Evolutionary conservation across 1,284 basidiomycete species (phyloP), one percentile per base, ranked within the genome.

Genomic region (Boletus mariae): DNA sequence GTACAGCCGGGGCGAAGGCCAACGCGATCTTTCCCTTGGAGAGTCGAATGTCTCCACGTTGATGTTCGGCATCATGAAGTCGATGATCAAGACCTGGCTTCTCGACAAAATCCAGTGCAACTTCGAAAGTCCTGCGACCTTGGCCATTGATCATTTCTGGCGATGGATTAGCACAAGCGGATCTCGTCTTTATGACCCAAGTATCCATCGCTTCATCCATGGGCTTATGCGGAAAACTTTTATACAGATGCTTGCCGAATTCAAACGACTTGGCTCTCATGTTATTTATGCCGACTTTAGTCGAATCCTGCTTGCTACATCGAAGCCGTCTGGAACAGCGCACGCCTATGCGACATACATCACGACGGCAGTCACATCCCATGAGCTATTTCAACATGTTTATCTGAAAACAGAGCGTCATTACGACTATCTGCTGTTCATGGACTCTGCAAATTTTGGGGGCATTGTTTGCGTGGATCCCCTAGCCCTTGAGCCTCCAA

Each of bases 171-270:
- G 86, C 64, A 94, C 91, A 2, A 84, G 81, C 45, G 78, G 85
- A 3, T 92, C 94, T 31, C 82, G 87, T 55, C 84, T 99, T 77
- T 97, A 94, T 66, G 97, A 99, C 68, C 89, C 95, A 1, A 90
- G 93, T 49, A 79, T 99, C 6, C 94, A 98, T 68, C 85, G 90
- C 0, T 99, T 99, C 74, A 76, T 99, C 12, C 90, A 95, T 60
- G 91, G 94, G 9, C 80, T 99, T 49, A 99, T 99, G 97, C 86
- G 92, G 58, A 99, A 99, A 76, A 96, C 92, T 0, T 95, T 99
- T 70, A 90, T 98, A 43, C 97, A 99, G 72, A 80, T 99, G 55
- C 80, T 99, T 13, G 95, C 95, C 11, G 97, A 99, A 71, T 97
- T 98, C 76, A 95, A 92, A 67, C 84, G 97, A 12, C 78, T 99